Base-by-base conservation (phyloP, 2,329 filamentous ascomycete species). In the Hypoxylon sp. region DNA sequence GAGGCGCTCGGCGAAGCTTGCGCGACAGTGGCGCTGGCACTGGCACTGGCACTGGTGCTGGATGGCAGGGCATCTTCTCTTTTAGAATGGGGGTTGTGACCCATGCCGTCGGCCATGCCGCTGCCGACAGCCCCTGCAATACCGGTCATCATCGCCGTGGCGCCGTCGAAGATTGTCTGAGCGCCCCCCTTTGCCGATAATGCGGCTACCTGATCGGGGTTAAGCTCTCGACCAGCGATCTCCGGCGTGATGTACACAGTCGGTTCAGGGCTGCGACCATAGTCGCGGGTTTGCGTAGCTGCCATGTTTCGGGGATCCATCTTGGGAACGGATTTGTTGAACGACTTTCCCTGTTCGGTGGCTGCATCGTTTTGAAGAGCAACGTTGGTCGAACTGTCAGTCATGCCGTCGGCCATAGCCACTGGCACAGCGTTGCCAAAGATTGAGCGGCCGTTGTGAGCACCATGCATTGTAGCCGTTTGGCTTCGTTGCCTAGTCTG, bases 201-300 rank as follows among this genome's bases (percentile, higher is more conserved):
- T 20, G 48, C 32, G 30, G 42, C n/a, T 2, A 46, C 20, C 30
- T 51, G 30, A 22, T 33, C 6, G 32, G 46, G n/a, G 6, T 33
- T 12, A 6, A 53, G 8, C 42, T 63, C 53, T 38, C 59, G 59
- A 36, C 51, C 51, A 24, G 38, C 59, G 8, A 62, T 32, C 14
- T 50, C 32, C 33, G 50, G 26, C 16, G 33, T 4, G 26, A 45
- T 11, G 28, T 52, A 52, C 12, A 51, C 45, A 22, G 53, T 63
- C 12, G 60, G 53, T 26, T 46, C 32, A 22, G 57, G 40, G n/a
- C 24, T 16, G 16, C 32, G 42, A 26, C 5, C 40, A n/a, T 33
- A 18, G 24, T 36, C 30, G 3, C 22, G 14, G 24, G 49, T 61
- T 9, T 28, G 12, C n/a, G 32, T 38, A 2, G 14, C 30, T 5